Base-by-base conservation (phyloP, 139 green algal genomes). In the Closterium sp. region DNA sequence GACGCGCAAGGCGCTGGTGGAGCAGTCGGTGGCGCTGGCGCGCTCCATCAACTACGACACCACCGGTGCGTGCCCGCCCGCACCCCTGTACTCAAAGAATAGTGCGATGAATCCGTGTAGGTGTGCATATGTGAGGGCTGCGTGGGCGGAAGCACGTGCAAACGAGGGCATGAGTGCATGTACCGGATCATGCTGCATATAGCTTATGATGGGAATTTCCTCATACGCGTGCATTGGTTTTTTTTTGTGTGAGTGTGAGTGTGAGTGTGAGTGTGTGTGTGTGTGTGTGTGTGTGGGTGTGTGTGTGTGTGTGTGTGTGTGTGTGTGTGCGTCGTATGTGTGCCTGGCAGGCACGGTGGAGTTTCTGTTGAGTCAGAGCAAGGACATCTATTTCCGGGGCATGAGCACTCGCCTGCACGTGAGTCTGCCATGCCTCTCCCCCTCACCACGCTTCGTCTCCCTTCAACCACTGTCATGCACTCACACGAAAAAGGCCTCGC, bases 1-100 rank as follows among this genome's bases (percentile, higher is more conserved):
- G 27, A 92, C 91, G 30, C 88, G 95, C 19, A 79, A 86, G 21
- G 95, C 92, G 31, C 96, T 97, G 95, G 95, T 96, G 27, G 90
- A 95, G 89, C 93, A 96, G 90, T 96, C 96, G 27, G 93, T 97
- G 9, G 88, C 92, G 29, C 96, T 97, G 32, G 95, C 90, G 28
- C 89, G 92, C 10, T 95, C 96, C 7, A 95, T 97, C 22, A 94
- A 94, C 9, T 97, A 97, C 91, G 28, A 91, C 50, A 95, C 90
- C 6, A 95, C 96, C 19, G 91, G 91, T 93, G 24, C 3, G 32
- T 62, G n/a, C n/a, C n/a, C n/a, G n/a, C n/a, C 38, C 38, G 7
- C 38, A 50, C 38, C 38, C 38, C 3, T 50, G 38, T 50, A 17
- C 38, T 50, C 38, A 11, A 0, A 45, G 38, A 4, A 45, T 6